Base-by-base conservation (phyloP, 2,329 filamentous ascomycete genomes). In the Ophiostoma angusticollis region DNA sequence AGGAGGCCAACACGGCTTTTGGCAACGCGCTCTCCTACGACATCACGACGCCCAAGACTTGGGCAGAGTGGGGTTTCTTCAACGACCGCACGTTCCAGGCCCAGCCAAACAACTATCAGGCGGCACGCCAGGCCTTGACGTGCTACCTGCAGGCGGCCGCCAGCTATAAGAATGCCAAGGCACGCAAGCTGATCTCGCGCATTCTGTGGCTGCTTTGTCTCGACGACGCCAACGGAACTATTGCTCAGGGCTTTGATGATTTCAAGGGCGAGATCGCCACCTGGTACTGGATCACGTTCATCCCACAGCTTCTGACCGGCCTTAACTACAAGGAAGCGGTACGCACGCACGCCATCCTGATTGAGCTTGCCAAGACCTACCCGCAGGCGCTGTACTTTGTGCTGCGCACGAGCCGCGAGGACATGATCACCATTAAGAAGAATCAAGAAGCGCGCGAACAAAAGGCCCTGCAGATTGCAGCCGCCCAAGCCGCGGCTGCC, bases 281-380 rank as follows among this genome's bases (percentile, higher is more conserved):
- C 11, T 99, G 91, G 91, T 98, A 96, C 62, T 99, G 91, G 91
- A 95, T 96, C 50, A 96, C 89, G 0, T 98, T 93, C 57, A 96
- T 99, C 47, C 91, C 91, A 14, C 91, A 99, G 59, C 71, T 99
- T 30, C 74, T 99, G 23, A 89, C 85, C 31, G 91, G 89, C 37
- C 69, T 98, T 36, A 84, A 84, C 2, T 80, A 95, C 54, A 87
- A 89, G 50, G 93, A 99, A 59, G 89, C 86, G 11, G 77, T 78
- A 5, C 80, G 93, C 34, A 84, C 89, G 31, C 82, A 91, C 55
- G 74, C 76, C 36, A 84, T 99, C 35, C 70, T 99, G 14, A 73
- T 85, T 18, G 93, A 91, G 65, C 85, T 99, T 54, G 91, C 91
- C 37, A 95, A 95, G 64, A 78, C 83, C 0, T 98, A 93, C 55